A percentile compares a stretch with the other conserved stretches of the same genome.
Evolutionary conservation across 805 yeast species (phyloP).

Genomic region (Metschnikowia hibisci): DNA sequence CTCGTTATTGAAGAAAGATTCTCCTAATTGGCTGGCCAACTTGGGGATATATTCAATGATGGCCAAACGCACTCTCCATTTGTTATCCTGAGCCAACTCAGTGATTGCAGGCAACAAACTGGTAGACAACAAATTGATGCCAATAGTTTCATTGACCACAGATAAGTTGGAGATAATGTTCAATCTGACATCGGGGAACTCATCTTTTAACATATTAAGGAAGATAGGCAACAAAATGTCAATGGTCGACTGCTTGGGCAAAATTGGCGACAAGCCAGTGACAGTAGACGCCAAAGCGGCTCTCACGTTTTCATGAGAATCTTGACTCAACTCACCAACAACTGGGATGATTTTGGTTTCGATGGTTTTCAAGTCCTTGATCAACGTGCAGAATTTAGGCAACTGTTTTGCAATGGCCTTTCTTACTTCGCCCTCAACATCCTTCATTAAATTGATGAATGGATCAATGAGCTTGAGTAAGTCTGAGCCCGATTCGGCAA

Average conservation of each 20-base stretch:
- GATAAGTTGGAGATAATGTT: slow-evolving; percentile 91
- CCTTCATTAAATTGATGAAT: slow-evolving; percentile 75
- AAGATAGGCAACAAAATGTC: slow-evolving; percentile 82
- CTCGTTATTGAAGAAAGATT: slow-evolving; percentile 87
- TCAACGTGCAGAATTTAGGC: slow-evolving; percentile 63
- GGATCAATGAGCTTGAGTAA: slow-evolving; percentile 62
- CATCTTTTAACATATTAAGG: slow-evolving; percentile 91
- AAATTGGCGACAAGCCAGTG: slow-evolving; percentile 78
- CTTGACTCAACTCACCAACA: slow-evolving; percentile 79
- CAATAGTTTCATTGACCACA: slow-evolving; percentile 89
- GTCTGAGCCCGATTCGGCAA: slow-evolving; percentile 54
- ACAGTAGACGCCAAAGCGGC: slow-evolving; percentile 87
- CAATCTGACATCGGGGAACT: slow-evolving; percentile 91
- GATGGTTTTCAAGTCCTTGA: slow-evolving; percentile 45
- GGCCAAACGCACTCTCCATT: slow-evolving; percentile 97
- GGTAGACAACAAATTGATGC: slow-evolving; percentile 81
- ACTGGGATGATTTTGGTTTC: slow-evolving; percentile 74
- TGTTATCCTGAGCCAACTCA: slow-evolving; percentile 91
- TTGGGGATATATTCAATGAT: slow-evolving; percentile 95
- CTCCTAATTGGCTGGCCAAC: slow-evolving; percentile 90
- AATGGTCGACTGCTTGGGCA: slow-evolving; percentile 81
- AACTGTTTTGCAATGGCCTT: slow-evolving; percentile 91
- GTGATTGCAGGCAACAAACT: slow-evolving; percentile 92
- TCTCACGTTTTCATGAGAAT: slow-evolving; percentile 89
- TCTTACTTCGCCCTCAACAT: slow-evolving; percentile 92